Evolutionary conservation across 805 yeast genomes (phyloP).

Genomic region (Teunomyces lycoperdinae): DNA sequence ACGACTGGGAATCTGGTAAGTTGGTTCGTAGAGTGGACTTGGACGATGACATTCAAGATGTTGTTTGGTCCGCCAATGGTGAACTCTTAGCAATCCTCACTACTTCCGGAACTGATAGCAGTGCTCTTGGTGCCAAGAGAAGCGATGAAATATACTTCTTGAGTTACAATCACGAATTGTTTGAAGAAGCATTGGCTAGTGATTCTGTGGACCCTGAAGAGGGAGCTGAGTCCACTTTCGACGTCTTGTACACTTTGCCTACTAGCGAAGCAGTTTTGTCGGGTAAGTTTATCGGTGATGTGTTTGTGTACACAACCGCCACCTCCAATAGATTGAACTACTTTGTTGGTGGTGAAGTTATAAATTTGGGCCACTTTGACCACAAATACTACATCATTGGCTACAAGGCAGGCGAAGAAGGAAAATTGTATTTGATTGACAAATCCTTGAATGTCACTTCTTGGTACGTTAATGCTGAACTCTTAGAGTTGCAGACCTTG

Average conservation of each 20-base stretch:
- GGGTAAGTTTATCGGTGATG: slow-evolving; percentile 97
- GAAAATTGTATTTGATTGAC: slow-evolving; percentile 86
- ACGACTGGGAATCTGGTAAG: slow-evolving; percentile 88
- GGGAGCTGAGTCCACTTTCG: slow-evolving; percentile 85
- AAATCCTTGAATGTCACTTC: slow-evolving; percentile 82
- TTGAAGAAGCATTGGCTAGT: slow-evolving; percentile 57
- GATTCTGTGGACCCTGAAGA: slow-evolving; percentile 71
- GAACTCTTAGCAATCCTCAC: slow-evolving; percentile 75
- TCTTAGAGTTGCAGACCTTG: slow-evolving; percentile 92
- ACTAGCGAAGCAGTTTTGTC: slow-evolving; percentile 70
- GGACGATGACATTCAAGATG: slow-evolving; percentile 65
- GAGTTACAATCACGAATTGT: slow-evolving; percentile 65
- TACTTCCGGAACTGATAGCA: slow-evolving; percentile 20
- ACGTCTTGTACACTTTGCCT: slow-evolving; percentile 74
- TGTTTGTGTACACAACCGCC: slow-evolving; percentile 83
- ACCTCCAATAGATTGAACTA: slow-evolving; percentile 83
- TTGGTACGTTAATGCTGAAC: slow-evolving; percentile 78
- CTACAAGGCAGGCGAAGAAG: slow-evolving; percentile 79
- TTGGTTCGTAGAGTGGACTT: slow-evolving; percentile 89
- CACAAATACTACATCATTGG: slow-evolving; percentile 84
- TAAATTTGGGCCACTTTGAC: slow-evolving; percentile 91
- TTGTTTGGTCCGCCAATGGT: slow-evolving; percentile 92
- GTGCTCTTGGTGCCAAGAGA: slow-evolving; percentile 34
- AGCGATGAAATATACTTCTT: slow-evolving; percentile 73
- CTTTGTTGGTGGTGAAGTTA: slow-evolving; percentile 89